Base-by-base conservation (phyloP, 1,284 basidiomycete species). In the Papiliotrema fonsecae region DNA sequence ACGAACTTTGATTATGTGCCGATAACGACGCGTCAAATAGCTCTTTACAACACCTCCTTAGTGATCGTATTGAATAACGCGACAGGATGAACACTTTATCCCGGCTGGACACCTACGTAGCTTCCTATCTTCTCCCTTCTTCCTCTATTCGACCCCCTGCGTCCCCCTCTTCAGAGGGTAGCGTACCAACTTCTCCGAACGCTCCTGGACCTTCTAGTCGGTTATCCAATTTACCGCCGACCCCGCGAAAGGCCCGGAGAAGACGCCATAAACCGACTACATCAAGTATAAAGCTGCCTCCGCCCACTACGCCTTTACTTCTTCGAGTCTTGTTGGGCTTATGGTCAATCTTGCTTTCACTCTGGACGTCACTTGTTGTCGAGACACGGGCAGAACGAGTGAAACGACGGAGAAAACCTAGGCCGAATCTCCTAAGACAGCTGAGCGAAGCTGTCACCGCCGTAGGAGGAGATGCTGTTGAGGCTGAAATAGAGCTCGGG, bases 351-450 rank as follows among this genome's bases (percentile, higher is more conserved):
- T 49, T 72, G 4, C 46, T 72, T 1, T 51, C 63, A 11, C 67
- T 72, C 47, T 72, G 70, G 70, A 45, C 57, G 37, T 58, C 58
- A 25, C 52, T 72, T n/a, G 70, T 72, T 1, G 70, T 67, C 19
- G 66, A 72, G 53, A 72, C 67, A 2, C 51, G 70, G 18, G 67
- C 70, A 10, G 64, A 59, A 27, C 36, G 64, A 36, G 46, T 52
- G 43, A 52, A 46, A 24, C 38, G 51, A 24, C 45, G 54, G 36
- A n/a, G n/a, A n/a, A 50, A 22, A 41, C 19, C 10, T 39, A 40
- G 22, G 16, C 27, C 30, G 10, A 40, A 10, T 14, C 27, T 45
- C 5, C 26, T 42, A 6, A 42, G 35, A n/a, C n/a, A 46, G 31
- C 48, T 47, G 24, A 40, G 19, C 42, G 10, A 58, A 57, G 35